These are phyloP conservation scores for Aspergillus cavernicola DNA, from an alignment of 495 filamentous ascomycete species.

Conservation along the genomic window DNA sequence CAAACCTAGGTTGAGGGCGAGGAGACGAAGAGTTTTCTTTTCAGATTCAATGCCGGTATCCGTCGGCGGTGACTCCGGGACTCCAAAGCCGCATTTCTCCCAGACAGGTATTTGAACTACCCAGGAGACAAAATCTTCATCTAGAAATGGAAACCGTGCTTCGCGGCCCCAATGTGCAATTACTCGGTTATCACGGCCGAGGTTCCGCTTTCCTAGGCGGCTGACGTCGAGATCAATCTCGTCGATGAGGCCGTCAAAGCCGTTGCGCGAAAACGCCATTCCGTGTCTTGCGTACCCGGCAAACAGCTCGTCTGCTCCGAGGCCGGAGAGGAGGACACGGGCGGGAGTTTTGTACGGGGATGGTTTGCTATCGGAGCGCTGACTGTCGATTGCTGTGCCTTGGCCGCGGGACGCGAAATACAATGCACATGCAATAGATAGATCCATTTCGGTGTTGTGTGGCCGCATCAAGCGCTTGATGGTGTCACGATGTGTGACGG, in stretches of 20 bases:
- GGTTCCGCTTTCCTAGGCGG: slow-evolving; percentile 85
- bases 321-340: slow-evolving; percentile 82
- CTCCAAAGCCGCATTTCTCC: slow-evolving; percentile 80
- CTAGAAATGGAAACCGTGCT: slow-evolving; percentile 86
- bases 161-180: slow-evolving; percentile 89
- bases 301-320: slow-evolving; percentile 95
- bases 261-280: slow-evolving; percentile 62
- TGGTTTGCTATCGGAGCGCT: slow-evolving; percentile 4
- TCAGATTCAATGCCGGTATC: slow-evolving; percentile 58
- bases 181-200: slow-evolving; percentile 89
- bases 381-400: slow-evolving; percentile 39
- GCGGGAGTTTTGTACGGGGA: slow-evolving; percentile 63
- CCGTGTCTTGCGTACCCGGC: slow-evolving; percentile 87
- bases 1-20: slow-evolving; percentile 76
- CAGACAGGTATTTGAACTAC: slow-evolving; percentile 67
- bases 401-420: slow-evolving; percentile 87
- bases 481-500: slow-evolving; percentile 59
- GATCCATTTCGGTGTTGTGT: slow-evolving; percentile 97
- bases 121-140: slow-evolving; percentile 81
- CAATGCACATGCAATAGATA: slow-evolving; percentile 89
- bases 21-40: slow-evolving; percentile 75
- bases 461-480: slow-evolving; percentile 79
- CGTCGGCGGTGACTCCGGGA: slow-evolving; percentile 3
- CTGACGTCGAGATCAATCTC: slow-evolving; percentile 85
- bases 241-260: slow-evolving; percentile 67